Evolutionary conservation across 495 filamentous ascomycete genomes (phyloP).

Genomic region (Lasiosphaeris hirsuta): DNA sequence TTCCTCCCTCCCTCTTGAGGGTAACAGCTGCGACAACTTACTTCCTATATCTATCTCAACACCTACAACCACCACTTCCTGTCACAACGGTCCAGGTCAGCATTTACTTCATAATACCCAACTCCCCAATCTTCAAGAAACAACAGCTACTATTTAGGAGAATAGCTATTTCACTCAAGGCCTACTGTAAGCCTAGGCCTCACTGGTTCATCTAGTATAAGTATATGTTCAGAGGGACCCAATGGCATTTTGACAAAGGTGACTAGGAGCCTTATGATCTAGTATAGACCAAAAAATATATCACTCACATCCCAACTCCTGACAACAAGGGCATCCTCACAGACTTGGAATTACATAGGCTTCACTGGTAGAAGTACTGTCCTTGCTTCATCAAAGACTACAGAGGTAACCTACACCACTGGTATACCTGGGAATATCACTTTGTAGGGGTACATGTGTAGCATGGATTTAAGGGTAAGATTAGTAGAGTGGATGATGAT

Average conservation of each 20-base stretch:
- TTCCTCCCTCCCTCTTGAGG: constrained; percentile 2
- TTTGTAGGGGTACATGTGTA: constrained; percentile 10
- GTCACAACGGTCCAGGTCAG: too few relatives aligned
- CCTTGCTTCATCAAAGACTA: constrained; percentile 14
- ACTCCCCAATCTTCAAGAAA: too few relatives aligned
- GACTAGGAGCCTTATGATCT: constrained; percentile 8
- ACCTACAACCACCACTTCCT: too few relatives aligned
- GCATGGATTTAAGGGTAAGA: constrained; percentile 11
- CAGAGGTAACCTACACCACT: constrained; percentile 12
- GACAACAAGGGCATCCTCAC: constrained; percentile 1
- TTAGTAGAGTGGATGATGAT: constrained; percentile 11
- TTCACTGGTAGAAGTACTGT: constrained; percentile 12
- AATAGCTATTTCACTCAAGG: too few relatives aligned
- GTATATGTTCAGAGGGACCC: constrained; percentile 1
- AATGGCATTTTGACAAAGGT: constrained; percentile 8
- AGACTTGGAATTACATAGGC: constrained; percentile 12
- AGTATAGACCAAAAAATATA: constrained; percentile 1
- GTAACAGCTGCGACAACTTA: not conserved
- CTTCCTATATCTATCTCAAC: constrained; percentile 1
- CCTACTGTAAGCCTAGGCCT: constrained; percentile 7
- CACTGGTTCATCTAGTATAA: constrained; percentile 16
- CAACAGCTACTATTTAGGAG: too few relatives aligned
- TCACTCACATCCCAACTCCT: constrained; percentile 10
- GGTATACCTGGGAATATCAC: constrained; percentile 12
- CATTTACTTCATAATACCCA: too few relatives aligned